Base-by-base conservation (phyloP, 139 green algal species). In the Closterium sp. region DNA sequence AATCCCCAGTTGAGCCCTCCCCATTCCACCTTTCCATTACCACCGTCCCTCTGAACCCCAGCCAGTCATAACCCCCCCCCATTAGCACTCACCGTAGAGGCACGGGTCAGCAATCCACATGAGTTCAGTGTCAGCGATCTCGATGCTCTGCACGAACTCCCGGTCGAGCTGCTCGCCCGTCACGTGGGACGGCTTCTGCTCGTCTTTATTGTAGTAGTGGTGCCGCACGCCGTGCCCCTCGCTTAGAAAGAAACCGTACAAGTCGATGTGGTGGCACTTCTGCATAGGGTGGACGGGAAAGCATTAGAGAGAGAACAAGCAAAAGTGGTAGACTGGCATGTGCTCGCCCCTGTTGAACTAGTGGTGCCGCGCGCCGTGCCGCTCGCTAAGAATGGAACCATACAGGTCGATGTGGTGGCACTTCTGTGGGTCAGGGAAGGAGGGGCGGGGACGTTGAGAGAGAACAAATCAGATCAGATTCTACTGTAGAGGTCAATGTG, bases 391-490 rank as follows among this genome's bases (percentile, higher is more conserved):
- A 30, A 84, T 90, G 2, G 90, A 89, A 8, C 89, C 89, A 16
- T 92, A 92, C 5, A 92, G 21, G 76, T 90, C 89, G 2, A 92
- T 86, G 90, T 86, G 43, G 31, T 35, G 89, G 86, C 89, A 92
- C 43, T 83, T 81, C 89, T 92, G 89, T 25, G 8, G n/a, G 30
- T n/a, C n/a, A 21, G 12, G 55, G 38, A 66, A 66, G 6, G 36
- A n/a, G 3, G 33, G n/a, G 43, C n/a, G n/a, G n/a, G n/a, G n/a
- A n/a, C n/a, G n/a, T n/a, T n/a, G n/a, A 31, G 4, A 66, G 38
- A 66, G 12, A 89, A 12, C 30, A 12, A 81, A 89, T n/a, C 19
- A 89, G 33, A 36, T 12, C 84, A 36, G 36, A 55, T 12, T 23
- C 4, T 16, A 9, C 38, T 66, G 4, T 66, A 23, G 4, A 5